Evolutionary conservation across 768 basidiomycete genomes (phyloP).

Genomic region (Tricholoma flavovirens): DNA sequence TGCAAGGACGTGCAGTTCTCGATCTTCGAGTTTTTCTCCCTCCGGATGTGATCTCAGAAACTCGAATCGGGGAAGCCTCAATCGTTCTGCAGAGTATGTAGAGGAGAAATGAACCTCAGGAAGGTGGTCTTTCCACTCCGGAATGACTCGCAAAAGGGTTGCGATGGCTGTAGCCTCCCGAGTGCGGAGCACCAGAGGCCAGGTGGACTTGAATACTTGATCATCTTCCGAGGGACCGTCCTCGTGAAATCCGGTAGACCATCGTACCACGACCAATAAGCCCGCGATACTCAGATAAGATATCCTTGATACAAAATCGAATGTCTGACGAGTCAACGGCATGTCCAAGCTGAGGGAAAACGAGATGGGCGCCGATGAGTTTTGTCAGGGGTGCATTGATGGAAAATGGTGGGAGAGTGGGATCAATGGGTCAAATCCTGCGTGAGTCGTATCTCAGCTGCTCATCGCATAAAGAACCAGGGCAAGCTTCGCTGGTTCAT

Average conservation of each 20-base stretch:
- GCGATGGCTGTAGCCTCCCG: conserved; percentile 8
- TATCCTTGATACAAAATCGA: not conserved
- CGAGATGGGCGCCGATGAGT: not conserved
- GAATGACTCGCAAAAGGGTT: not conserved
- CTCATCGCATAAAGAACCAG: not conserved
- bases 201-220: conserved; percentile 13
- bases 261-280: conserved; percentile 8
- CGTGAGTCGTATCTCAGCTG: not conserved
- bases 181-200: conserved; percentile 7
- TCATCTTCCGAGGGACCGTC: not conserved
- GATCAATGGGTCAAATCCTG: not conserved
- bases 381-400: not conserved
- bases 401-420: not conserved
- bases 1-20: conserved; percentile 13
- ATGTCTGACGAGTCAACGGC: not conserved
- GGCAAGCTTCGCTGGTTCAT: not conserved
- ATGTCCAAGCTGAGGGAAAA: too few species aligned
- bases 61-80: conserved; percentile 5
- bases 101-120: conserved; percentile 7
- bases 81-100: not conserved
- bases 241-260: conserved; percentile 5
- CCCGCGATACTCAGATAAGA: not conserved
- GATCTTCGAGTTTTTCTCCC: not conserved
- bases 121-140: conserved; percentile 5
- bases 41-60: conserved; percentile 1